Conservation (phyloP, 768 basidiomycete genomes). For the Leccinellum rugosiceps region DNA sequence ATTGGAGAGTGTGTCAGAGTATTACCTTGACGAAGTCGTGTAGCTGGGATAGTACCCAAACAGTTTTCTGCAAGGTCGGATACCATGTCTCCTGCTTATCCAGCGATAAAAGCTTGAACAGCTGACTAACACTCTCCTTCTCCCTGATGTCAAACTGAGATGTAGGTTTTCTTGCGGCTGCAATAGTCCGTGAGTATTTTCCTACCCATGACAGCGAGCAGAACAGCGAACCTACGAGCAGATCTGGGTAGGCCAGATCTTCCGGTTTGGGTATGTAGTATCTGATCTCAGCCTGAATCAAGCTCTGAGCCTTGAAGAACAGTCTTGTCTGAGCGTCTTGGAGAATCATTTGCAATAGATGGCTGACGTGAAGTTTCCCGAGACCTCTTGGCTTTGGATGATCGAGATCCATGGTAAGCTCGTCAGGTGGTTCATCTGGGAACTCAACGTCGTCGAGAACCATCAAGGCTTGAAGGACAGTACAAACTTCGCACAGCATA, state of each 20-base stretch:
- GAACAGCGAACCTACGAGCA: slow-evolving; percentile 58
- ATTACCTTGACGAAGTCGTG: slow-evolving; percentile 89
- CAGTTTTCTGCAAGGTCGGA: slow-evolving; percentile 81
- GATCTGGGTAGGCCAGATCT: slow-evolving; percentile 86
- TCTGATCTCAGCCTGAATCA: slow-evolving; percentile 85
- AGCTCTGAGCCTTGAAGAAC: slow-evolving; percentile 93
- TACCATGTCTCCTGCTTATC: slow-evolving; percentile 88
- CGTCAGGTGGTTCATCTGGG: slow-evolving; percentile 28
- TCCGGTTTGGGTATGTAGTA: slow-evolving; percentile 74
- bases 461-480: slow-evolving; percentile 94
- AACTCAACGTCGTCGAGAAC: slow-evolving; percentile 70
- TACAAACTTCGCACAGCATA: slow-evolving; percentile 92
- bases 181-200: slow-evolving; percentile 5
- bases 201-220: neutral
- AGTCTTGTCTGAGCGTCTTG: slow-evolving; percentile 95
- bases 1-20: neutral
- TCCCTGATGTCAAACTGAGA: slow-evolving; percentile 52
- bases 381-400: slow-evolving; percentile 39
- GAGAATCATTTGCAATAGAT: slow-evolving; percentile 82
- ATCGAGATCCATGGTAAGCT: slow-evolving; percentile 40
- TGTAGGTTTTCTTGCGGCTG: slow-evolving; percentile 45
- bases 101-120: slow-evolving; percentile 68
- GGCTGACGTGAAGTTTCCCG: slow-evolving; percentile 70
- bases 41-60: slow-evolving; percentile 89
- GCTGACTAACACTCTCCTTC: slow-evolving; percentile 64